phyloP scores from a whole-genome alignment of 768 basidiomycete species.

The Rhodocollybia butyracea region DNA sequence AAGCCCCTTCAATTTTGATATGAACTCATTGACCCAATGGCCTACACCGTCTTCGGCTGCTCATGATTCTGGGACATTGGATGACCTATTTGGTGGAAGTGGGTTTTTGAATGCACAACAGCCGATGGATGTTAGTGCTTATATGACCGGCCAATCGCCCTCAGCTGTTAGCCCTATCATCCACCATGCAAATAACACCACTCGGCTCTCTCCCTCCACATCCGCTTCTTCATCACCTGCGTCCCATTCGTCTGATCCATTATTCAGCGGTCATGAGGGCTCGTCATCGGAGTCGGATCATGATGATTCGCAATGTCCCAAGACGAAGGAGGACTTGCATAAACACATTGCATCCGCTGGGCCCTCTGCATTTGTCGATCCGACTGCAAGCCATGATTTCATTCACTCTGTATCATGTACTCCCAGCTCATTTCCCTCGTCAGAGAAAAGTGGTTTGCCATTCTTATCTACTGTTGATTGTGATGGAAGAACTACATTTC shows the following conservation, averaged over 20 bases:
- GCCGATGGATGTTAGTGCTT: slow-evolving; percentile 28
- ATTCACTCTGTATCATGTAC: slow-evolving; percentile 19
- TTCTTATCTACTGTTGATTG: slow-evolving; percentile 61
- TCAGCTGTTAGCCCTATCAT: slow-evolving; percentile 54
- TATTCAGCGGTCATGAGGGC: slow-evolving; percentile 8
- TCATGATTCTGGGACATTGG: slow-evolving; percentile 37
- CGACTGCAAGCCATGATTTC: slow-evolving; percentile 19
- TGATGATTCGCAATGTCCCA: slow-evolving; percentile 40
- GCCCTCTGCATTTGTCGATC: slow-evolving; percentile 54
- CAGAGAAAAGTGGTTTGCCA: slow-evolving; percentile 41
- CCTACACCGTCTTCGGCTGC: slow-evolving; percentile 28
- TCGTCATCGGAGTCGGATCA: slow-evolving; percentile 28
- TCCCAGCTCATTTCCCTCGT: not conserved
- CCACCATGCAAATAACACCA: slow-evolving; percentile 36
- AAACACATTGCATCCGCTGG: slow-evolving; percentile 52
- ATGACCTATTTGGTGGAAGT: slow-evolving; percentile 38
- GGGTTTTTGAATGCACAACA: slow-evolving; percentile 28
- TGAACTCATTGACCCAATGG: slow-evolving; percentile 45
- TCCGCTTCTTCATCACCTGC: slow-evolving; percentile 36
- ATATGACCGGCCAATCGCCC: slow-evolving; percentile 28
- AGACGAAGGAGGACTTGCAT: slow-evolving; percentile 50
- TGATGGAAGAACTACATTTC: slow-evolving; percentile 58
- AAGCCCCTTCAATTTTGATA: slow-evolving; percentile 44
- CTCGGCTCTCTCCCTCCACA: slow-evolving; percentile 17
- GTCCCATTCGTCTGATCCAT: slow-evolving; percentile 28